phyloP scores from a whole-genome alignment of 495 filamentous ascomycete species.

The Aeminium ludgeri region DNA sequence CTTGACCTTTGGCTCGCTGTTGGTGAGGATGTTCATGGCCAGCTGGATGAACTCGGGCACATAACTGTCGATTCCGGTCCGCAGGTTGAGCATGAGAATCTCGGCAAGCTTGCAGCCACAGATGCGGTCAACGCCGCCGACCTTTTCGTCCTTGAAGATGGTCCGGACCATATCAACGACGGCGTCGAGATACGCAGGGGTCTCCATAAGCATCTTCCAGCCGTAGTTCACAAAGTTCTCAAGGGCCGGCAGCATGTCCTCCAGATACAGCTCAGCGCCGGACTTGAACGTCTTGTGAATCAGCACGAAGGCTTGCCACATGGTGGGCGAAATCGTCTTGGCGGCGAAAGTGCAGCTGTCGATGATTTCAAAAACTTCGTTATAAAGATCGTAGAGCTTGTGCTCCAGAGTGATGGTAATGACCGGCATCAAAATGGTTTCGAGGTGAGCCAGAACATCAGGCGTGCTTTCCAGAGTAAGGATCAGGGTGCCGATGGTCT shows the following conservation, averaged over 20 bases:
- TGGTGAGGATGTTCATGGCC: slow-evolving; percentile 65
- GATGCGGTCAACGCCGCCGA: slow-evolving; percentile 87
- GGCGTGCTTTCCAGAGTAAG: slow-evolving; percentile 93
- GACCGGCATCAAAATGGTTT: slow-evolving; percentile 90
- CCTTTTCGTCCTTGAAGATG: slow-evolving; percentile 68
- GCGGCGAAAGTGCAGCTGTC: slow-evolving; percentile 98
- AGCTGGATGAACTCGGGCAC: slow-evolving; percentile 75
- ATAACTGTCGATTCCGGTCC: slow-evolving; percentile 73
- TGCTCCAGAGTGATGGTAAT: slow-evolving; percentile 92
- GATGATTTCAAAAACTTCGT: slow-evolving; percentile 96
- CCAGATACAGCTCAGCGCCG: slow-evolving; percentile 90
- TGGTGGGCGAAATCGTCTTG: slow-evolving; percentile 82
- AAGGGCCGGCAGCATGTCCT: slow-evolving; percentile 94
- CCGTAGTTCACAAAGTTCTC: slow-evolving; percentile 96
- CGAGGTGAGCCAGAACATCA: slow-evolving; percentile 81
- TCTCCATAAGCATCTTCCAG: slow-evolving; percentile 57
- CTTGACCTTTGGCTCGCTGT: slow-evolving; percentile 60
- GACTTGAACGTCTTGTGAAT: slow-evolving; percentile 95
- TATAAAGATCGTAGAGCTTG: slow-evolving; percentile 92
- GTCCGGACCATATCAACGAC: slow-evolving; percentile 67
- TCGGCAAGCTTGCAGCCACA: slow-evolving; percentile 99
- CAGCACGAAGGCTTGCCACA: slow-evolving; percentile 96
- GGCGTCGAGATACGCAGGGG: slow-evolving; percentile 69
- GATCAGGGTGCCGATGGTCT: slow-evolving; percentile 95
- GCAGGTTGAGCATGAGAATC: slow-evolving; percentile 87